Base-by-base conservation (phyloP, 208 protist genomes). In the Wallacemonas collosoma region DNA sequence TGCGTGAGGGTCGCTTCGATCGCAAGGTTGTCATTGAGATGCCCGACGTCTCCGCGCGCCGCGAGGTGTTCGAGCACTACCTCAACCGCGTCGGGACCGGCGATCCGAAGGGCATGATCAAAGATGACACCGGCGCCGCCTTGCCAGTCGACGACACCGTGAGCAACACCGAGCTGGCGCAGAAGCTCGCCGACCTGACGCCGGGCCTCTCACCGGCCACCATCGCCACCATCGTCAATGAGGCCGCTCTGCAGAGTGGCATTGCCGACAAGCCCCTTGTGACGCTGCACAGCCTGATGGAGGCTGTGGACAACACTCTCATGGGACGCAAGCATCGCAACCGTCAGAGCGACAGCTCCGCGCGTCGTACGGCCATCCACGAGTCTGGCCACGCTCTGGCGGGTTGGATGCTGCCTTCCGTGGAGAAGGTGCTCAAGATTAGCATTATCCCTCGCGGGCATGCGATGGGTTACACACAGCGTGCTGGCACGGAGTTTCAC, bases 141-240 rank as follows among this genome's bases (percentile, higher is more conserved):
- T 80, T 94, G n/a, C 77, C 76, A 8, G 68, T 87, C 15, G 75
- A 87, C 50, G 67, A 82, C 14, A 78, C 71, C 15, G 77, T 95
- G 55, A 87, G 81, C 72, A 94, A 94, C 74, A 69, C 57, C n/a
- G 81, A 75, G 1, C 67, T 89, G 7, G 77, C 87, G 6, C 58
- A 53, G 35, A 68, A 84, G 67, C 76, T 96, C 44, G 82, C 95
- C 12, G 79, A 90, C 53, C 80, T 97, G 2, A 99, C 97, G 15
- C 91, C 93, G 3, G 93, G 93, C 11, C 72, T 98, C 26, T 94
- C 91, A 12, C 94, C 97, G 45, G 98, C 98, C 17, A 98, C 98
- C 56, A 98, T 99, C 69, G 91, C 97, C 38, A 99, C 98, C 43
- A 90, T 99, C 12, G 92, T 96, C 63, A 99, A 99, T 76, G 98